Base-by-base conservation (phyloP, 1,139 yeast genomes). In the Lodderomyces elongisporus region DNA sequence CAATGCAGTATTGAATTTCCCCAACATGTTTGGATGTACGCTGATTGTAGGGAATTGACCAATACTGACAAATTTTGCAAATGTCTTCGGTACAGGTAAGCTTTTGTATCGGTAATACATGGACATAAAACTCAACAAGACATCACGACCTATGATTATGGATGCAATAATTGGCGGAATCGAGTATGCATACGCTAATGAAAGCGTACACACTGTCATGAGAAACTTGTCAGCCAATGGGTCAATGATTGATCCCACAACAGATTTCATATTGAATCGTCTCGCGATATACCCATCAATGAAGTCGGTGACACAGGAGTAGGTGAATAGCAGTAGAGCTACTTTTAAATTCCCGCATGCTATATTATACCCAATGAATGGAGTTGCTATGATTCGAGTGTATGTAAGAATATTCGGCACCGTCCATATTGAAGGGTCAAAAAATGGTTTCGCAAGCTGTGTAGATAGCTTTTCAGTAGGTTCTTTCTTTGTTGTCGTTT, bases 151-250 rank as follows among this genome's bases (percentile, higher is more conserved):
- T 15, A 91, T 66, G 21, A 93, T 88, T 14, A 87, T 46, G 0
- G 65, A 58, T 0, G 95, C 96, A 33, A 91, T 62, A 36, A 77
- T 70, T 3, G 73, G 37, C 0, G 88, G 93, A 52, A 85, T 76
- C 14, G 78, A 76, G 3, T 83, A 77, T 0, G 79, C 69, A 24
- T 77, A 74, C 1, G 93, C 79, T 38, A 91, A 62, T 34, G 95
- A 77, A 0, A 80, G 66, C 0, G 97, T 88, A 36, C 95, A 77
- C 0, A 85, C 77, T 28, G 93, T 74, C 96, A 93, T 87, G 30
- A 93, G 65, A 16, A 85, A 65, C 56, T 93, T 93, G 53, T 93
- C 99, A 0, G 98, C 99, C 64, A 88, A 70, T 0, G 99, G 98
- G 51, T 93, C 99, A 27, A 93, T 65, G 14, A 93, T 81, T 0